phyloP scores from a whole-genome alignment of 1,284 basidiomycete species.

The Xerocomus nothofagi region DNA sequence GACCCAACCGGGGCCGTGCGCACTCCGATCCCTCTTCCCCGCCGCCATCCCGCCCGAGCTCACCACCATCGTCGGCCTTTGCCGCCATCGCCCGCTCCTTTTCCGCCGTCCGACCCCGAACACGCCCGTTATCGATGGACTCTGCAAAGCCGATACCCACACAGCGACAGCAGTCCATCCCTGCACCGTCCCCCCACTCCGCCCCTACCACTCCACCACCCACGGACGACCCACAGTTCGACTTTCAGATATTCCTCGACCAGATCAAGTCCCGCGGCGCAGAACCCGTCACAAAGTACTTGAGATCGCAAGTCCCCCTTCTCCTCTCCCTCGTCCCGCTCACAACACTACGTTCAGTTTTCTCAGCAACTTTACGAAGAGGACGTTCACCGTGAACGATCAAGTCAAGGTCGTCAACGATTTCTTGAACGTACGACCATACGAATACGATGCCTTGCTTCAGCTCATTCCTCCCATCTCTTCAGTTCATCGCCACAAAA shows the following conservation, averaged over 20 bases:
- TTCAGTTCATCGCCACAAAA: slow-evolving; percentile 81
- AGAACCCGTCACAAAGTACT: slow-evolving; percentile 88
- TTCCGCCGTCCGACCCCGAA: slow-evolving; percentile 31
- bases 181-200: neutral
- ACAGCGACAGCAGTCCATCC: neutral
- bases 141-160: slow-evolving; percentile 8
- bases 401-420: slow-evolving; percentile 94
- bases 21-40: neutral
- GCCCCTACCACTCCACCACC: slow-evolving; percentile 11
- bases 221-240: slow-evolving; percentile 53
- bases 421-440: slow-evolving; percentile 73
- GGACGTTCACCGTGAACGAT: slow-evolving; percentile 85
- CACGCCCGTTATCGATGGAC: slow-evolving; percentile 11
- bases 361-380: slow-evolving; percentile 87
- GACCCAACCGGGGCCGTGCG: neutral
- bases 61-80: slow-evolving; percentile 54
- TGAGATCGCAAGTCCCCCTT: slow-evolving; percentile 71
- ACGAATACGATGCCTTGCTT: slow-evolving; percentile 2
- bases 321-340: neutral
- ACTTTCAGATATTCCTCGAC: slow-evolving; percentile 87
- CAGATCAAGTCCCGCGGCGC: slow-evolving; percentile 85
- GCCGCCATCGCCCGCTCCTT: slow-evolving; percentile 65
- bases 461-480: slow-evolving; percentile 12
- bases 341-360: slow-evolving; percentile 52
- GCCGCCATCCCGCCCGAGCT: slow-evolving; percentile 5